Evolutionary conservation across 2,329 filamentous ascomycete genomes (phyloP), one percentile per base, ranked within the genome.

Genomic region (Hypoxylon sp.): DNA sequence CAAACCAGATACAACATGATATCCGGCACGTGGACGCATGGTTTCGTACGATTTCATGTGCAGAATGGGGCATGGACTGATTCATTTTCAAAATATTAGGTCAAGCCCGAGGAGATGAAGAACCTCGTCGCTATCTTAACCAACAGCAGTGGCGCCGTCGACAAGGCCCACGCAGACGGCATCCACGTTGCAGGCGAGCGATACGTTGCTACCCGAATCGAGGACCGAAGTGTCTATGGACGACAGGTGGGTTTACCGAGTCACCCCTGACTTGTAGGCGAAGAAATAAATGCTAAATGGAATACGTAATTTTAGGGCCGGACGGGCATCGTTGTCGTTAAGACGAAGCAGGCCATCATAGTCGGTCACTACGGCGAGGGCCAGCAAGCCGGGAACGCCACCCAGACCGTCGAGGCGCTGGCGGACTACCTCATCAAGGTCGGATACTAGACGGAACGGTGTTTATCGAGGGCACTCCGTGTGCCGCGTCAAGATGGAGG

Each of bases 301-400:
- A 32, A 47, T 63, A 42, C 39, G 31, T 46, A 48, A 53, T 13
- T 47, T 69, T 71, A 88, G 86, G 93, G 92, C 75, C 93, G 91
- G 79, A 88, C 91, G 79, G 96, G 96, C 73, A 83, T 97, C 76
- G 86, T 91, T 78, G 88, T 96, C 75, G 90, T 91, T 82, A 97
- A 97, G 87, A 97, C 95, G 76, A 91, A 87, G 77, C 91, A 97
- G 83, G 93, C 94, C 74, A 90, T 98, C 80, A 88, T 99, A 79
- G 83, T 99, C 79, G 92, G 89, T 74, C 93, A 97, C 85, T 93
- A 98, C 86, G 86, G 86, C 73, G 93, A 97, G 80, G 80, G 80
- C 69, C 84, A 90, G 74, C 86, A 92, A 80, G 92, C 92, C 57
- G 90, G 93, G 79, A 91, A 91, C 80, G 90, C 93, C 70, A 90